Evolutionary conservation across 208 protist genomes (phyloP).

Genomic region (Trypanosoma avium): DNA sequence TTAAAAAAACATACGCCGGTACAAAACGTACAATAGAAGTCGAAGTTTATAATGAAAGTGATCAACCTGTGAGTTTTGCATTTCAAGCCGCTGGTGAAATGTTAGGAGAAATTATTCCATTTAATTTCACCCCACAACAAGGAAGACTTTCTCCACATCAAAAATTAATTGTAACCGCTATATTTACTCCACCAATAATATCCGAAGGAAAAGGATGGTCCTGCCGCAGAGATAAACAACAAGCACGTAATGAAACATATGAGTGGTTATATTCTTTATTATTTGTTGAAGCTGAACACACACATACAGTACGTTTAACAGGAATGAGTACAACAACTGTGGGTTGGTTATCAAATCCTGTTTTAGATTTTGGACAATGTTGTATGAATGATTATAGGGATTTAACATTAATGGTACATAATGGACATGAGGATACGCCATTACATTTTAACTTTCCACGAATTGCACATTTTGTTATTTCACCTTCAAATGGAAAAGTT

Average conservation of each 20-base stretch:
- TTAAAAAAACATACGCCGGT: slow-evolving; percentile 73
- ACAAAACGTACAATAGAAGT: slow-evolving; percentile 43
- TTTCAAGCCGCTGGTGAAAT: slow-evolving; percentile 65
- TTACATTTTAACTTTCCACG: slow-evolving; percentile 64
- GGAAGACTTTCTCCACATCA: slow-evolving; percentile 69
- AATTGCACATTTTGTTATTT: slow-evolving; percentile 80
- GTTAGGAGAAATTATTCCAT: slow-evolving; percentile 48
- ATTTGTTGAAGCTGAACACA: slow-evolving; percentile 88
- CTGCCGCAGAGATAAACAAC: slow-evolving; percentile 18
- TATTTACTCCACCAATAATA: slow-evolving; percentile 68
- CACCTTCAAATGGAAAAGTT: slow-evolving; percentile 48
- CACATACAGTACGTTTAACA: slow-evolving; percentile 67
- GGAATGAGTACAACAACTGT: slow-evolving; percentile 70
- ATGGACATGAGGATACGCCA: slow-evolving; percentile 79
- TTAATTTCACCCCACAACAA: slow-evolving; percentile 69
- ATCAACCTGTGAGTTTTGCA: slow-evolving; percentile 79
- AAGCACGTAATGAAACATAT: slow-evolving; percentile 37
- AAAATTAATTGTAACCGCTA: slow-evolving; percentile 38
- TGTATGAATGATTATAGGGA: slow-evolving; percentile 55
- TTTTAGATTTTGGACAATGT: slow-evolving; percentile 79
- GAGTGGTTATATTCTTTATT: slow-evolving; percentile 74
- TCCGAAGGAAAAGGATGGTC: slow-evolving; percentile 62
- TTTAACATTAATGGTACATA: slow-evolving; percentile 48
- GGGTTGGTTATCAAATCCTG: slow-evolving; percentile 56
- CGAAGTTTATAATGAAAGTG: slow-evolving; percentile 71